Evolutionary conservation across 148 eudicot species (phyloP), one percentile per base, ranked within the genome.

Genomic region (Euryodendron excelsum): DNA sequence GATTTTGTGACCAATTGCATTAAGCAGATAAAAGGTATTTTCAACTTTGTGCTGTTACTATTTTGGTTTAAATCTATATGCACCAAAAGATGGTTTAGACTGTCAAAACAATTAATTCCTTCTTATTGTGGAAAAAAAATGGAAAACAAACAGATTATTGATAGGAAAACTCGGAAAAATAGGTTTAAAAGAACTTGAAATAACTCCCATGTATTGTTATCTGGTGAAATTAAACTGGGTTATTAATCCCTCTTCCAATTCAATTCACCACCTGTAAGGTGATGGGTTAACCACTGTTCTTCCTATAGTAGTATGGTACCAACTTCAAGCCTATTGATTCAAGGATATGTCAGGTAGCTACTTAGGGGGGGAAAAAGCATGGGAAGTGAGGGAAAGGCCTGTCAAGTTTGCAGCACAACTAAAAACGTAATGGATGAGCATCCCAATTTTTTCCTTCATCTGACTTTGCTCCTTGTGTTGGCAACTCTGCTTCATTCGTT

Each of bases 1-100:
- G 84, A 78, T 3, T 96, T 96, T 75, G 63, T 96, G 69, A 77
- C 78, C 15, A 44, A 81, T 56, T 96, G 99, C 65, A 80, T 87
- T 80, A 78, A 78, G 31, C 78, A 87, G 80, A 76, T 70, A 4
- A 87, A 86, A 84, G 99, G 99, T 93, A 41, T 41, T 41, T 61
- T 23, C 25, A 30, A 15, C 10, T 37, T 36, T 52, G 4, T 23
- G 28, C 5, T 30, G 18, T 14, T 20, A 23, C 7, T 69, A 48
- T 4, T 23, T 48, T 12, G 12, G 21, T 23, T 77, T 67, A 8
- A 30, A 33, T 28, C 13, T 10, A 36, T 8, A 31, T 41, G 63
- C 39, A 52, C 5, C 34, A n/a, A 52, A 15, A 23, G 13, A 55
- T 55, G 28, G 67, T 20, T 3, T 56, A 45, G 56, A 48, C 15